phyloP scores from a whole-genome alignment of 495 filamentous ascomycete genomes.

The Lasiosphaeria hispida region DNA sequence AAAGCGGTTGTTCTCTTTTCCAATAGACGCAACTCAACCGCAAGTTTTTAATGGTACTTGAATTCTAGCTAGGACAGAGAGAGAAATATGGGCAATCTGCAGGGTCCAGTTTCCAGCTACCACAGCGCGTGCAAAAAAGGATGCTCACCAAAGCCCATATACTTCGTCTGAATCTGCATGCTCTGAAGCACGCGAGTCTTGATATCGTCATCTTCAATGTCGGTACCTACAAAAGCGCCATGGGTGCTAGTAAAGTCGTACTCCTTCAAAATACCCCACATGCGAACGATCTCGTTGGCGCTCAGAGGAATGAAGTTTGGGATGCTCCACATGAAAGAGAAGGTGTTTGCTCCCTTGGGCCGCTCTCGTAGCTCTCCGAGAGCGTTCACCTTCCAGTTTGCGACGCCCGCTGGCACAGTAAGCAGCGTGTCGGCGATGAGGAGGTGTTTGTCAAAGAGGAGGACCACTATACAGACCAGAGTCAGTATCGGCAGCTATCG shows the following conservation, averaged over 20 bases:
- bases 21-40: too few species aligned
- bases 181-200: constrained; percentile 69
- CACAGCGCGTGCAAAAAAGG: constrained; percentile 29
- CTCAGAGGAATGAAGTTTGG: constrained; percentile 76
- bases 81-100: too few species aligned
- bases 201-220: constrained; percentile 54
- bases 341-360: constrained; percentile 57
- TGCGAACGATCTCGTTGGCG: constrained; percentile 51
- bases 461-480: constrained; percentile 38
- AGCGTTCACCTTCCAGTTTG: constrained; percentile 38
- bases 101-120: neutral
- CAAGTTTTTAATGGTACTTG: too few species aligned
- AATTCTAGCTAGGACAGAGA: too few species aligned
- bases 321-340: constrained; percentile 74
- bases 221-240: constrained; percentile 61
- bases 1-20: too few species aligned
- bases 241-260: constrained; percentile 63
- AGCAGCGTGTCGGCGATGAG: constrained; percentile 71
- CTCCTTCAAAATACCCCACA: constrained; percentile 52
- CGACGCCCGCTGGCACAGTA: constrained; percentile 57
- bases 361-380: constrained; percentile 39
- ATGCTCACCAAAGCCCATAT: constrained; percentile 55
- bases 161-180: constrained; percentile 65
- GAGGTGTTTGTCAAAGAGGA: constrained; percentile 56
- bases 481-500: too few species aligned